Base-by-base conservation (phyloP, 139 green algal genomes). In the Micractinium conductrix region DNA sequence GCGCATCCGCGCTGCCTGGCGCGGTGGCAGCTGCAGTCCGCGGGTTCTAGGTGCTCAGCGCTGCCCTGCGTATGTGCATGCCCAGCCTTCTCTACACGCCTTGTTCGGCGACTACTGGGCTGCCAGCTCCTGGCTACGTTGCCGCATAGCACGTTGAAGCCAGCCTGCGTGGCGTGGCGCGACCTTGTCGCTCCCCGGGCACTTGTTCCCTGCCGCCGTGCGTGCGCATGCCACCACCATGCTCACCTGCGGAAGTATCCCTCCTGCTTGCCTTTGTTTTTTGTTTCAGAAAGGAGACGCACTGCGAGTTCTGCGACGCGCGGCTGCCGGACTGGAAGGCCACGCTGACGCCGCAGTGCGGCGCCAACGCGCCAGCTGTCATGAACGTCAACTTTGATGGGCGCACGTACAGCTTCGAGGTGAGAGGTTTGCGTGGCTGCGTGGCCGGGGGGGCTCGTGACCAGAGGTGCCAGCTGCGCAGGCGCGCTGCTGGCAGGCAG, bases 331-430 rank as follows among this genome's bases (percentile, higher is more conserved):
- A 97, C 74, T 98, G 95, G 95, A 94, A 94, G 79, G 44, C 55
- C 28, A 86, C 91, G 16, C 85, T 98, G 70, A 96, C 93, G 33
- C 93, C 93, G 21, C 44, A 82, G 9, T 89, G 86, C 65, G 91
- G 89, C 35, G 85, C 82, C 21, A 88, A 92, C 37, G 90, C 92
- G 4, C 95, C 95, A 17, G 95, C 95, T 0, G 92, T 97, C 17
- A 98, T 97, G 95, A 98, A 98, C 81, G 95, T 98, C 28, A 96
- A 96, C 88, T 98, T 98, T 88, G 92, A 94, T 68, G 93, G 93
- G 28, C 87, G 87, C 35, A 95, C 94, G 2, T 95, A 95, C 88
- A 90, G 72, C 63, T 91, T 90, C 43, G 82, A 91, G 73, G 86
- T 82, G 76, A 21, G 48, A 33, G 24, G 28, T n/a, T n/a, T n/a